Evolutionary conservation across 768 basidiomycete species (phyloP).

Genomic region (Gautieria morchelliformis): DNA sequence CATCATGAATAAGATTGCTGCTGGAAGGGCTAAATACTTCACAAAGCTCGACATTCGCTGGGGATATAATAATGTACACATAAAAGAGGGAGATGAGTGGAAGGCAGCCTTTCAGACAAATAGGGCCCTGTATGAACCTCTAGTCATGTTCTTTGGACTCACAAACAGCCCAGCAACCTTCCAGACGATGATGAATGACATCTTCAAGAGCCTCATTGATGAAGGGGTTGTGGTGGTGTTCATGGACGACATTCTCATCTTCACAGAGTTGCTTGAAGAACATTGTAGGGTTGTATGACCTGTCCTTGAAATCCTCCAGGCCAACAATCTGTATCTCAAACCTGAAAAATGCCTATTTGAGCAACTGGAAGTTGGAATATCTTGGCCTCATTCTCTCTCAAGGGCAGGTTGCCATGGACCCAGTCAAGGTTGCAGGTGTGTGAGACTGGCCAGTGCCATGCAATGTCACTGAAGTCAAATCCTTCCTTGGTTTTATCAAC

Average conservation of each 20-base stretch:
- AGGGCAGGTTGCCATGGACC: too few relatives aligned
- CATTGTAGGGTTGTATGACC: too few relatives aligned
- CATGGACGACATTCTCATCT: neutral
- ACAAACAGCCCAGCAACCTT: constrained; percentile 31
- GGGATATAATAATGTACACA: constrained; percentile 26
- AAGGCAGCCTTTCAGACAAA: constrained; percentile 32
- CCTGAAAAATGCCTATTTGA: too few relatives aligned
- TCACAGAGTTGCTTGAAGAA: too few relatives aligned
- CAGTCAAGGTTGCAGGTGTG: too few relatives aligned
- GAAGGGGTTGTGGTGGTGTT: neutral
- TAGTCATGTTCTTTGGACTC: constrained; percentile 31
- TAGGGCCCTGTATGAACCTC: constrained; percentile 29
- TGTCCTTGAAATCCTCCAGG: too few relatives aligned
- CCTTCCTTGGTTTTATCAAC: constrained; percentile 30
- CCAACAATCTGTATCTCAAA: too few relatives aligned
- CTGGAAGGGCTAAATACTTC: constrained; percentile 13
- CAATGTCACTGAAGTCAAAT: constrained; percentile 28
- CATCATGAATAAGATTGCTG: neutral
- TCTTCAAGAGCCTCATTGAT: constrained; percentile 1
- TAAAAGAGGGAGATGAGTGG: constrained; percentile 32
- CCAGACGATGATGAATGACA: constrained; percentile 22
- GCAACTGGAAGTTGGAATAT: too few relatives aligned
- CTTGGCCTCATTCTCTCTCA: too few relatives aligned
- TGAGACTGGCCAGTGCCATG: constrained; percentile 20
- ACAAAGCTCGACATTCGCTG: constrained; percentile 21